phyloP scores from a whole-genome alignment of 495 filamentous ascomycete genomes.

The Xylaria acuta region DNA sequence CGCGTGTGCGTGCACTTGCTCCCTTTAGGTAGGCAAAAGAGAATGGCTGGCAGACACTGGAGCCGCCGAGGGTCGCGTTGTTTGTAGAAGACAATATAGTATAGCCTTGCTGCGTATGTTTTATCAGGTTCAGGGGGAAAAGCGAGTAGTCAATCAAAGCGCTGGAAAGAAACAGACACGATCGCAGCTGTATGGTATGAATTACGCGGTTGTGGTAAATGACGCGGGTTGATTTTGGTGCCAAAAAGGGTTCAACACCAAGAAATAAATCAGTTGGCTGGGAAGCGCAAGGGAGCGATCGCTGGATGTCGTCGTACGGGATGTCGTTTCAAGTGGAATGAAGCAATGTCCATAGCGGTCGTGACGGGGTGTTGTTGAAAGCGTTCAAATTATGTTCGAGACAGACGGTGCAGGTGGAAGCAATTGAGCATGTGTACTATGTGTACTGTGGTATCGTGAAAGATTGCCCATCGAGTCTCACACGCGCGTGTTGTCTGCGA shows the following conservation, averaged over 20 bases:
- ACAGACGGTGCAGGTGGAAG: not conserved
- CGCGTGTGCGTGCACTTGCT: not conserved
- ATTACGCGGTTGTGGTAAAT: not conserved
- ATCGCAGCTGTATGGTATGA: not conserved
- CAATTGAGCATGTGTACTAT: slow-evolving; percentile 1
- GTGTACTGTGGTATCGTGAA: slow-evolving; percentile 21
- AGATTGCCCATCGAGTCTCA: not conserved
- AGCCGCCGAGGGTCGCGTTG: not conserved
- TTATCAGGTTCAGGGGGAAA: not conserved
- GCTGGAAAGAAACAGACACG: not conserved
- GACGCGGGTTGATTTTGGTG: not conserved
- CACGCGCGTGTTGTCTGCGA: slow-evolving; percentile 17
- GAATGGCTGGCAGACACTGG: not conserved
- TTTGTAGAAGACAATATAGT: not conserved
- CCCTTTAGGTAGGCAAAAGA: not conserved
- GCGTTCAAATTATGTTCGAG: slow-evolving; percentile 13
- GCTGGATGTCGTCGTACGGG: slow-evolving; percentile 10
- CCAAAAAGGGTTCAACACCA: slow-evolving; percentile 1
- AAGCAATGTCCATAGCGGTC: slow-evolving; percentile 23
- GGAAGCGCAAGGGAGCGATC: slow-evolving; percentile 20
- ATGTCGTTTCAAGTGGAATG: slow-evolving; percentile 9
- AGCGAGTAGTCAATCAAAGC: not conserved
- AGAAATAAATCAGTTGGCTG: slow-evolving; percentile 20
- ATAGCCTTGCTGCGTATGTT: not conserved
- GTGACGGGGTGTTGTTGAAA: slow-evolving; percentile 1